Evolutionary conservation across 2,329 filamentous ascomycete genomes (phyloP).

Genomic region (Daldinia sp.): DNA sequence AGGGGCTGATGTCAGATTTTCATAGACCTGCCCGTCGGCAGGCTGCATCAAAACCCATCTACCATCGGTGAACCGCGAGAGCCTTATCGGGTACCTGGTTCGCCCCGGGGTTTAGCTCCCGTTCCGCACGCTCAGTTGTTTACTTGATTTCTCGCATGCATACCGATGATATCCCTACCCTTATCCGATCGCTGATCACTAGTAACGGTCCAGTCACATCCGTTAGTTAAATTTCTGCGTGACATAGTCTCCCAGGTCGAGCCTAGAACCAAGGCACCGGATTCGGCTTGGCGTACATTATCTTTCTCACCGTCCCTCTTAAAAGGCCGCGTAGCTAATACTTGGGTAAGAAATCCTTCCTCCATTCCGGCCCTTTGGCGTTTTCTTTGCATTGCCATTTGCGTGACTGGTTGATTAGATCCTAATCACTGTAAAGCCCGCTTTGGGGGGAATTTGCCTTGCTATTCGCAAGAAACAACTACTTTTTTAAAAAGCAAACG

Average conservation of each 20-base stretch:
- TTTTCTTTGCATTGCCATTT: conserved; percentile 12
- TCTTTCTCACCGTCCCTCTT: conserved; percentile 29
- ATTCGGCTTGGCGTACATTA: conserved; percentile 36
- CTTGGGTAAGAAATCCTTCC: conserved; percentile 11
- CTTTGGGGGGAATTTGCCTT: conserved; percentile 7
- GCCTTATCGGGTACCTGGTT: conserved; percentile 23
- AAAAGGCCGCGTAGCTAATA: conserved; percentile 22
- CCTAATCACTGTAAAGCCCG: conserved; percentile 13
- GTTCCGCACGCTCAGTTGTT: not conserved
- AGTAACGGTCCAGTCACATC: conserved; percentile 22
- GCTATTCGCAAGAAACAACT: conserved; percentile 14
- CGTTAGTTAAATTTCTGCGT: conserved; percentile 13
- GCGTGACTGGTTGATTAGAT: conserved; percentile 21
- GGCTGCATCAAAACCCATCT: not conserved
- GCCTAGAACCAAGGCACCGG: conserved; percentile 36
- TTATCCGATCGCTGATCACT: conserved; percentile 25
- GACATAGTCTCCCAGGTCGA: conserved; percentile 19
- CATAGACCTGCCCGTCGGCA: conserved; percentile 6
- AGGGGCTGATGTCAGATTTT: conserved; percentile 28
- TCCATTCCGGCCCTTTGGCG: conserved; percentile 21
- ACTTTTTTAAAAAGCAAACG: not conserved
- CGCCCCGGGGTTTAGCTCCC: conserved; percentile 7
- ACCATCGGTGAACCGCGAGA: conserved; percentile 1
- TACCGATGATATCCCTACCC: conserved; percentile 15
- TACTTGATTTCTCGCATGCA: conserved; percentile 23